These are phyloP conservation scores for Cicer chorassanicum DNA, from an alignment of 306 rosid species.

Conservation along the genomic window DNA sequence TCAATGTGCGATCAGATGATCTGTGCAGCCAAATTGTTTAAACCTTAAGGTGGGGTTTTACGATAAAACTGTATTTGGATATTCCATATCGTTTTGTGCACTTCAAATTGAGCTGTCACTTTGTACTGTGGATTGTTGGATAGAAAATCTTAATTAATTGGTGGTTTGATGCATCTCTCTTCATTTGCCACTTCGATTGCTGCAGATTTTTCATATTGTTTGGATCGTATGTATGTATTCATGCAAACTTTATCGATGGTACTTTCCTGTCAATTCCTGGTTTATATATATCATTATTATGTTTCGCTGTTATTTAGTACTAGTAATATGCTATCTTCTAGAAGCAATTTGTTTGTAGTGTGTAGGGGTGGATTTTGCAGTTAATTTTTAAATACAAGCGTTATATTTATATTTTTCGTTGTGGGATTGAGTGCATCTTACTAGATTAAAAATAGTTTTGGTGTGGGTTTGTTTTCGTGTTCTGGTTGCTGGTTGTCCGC, in stretches of 20 bases:
- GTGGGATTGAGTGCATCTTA: too few relatives aligned
- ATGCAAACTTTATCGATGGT: not conserved
- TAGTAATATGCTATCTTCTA: too few relatives aligned
- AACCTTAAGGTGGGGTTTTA: not conserved
- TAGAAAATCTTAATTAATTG: not conserved
- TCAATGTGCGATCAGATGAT: not conserved
- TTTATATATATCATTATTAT: not conserved
- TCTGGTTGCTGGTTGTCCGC: too few relatives aligned
- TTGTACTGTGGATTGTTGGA: not conserved
- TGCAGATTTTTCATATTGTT: not conserved
- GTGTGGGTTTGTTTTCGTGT: too few relatives aligned
- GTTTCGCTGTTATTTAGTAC: too few relatives aligned
- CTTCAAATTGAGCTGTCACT: not conserved
- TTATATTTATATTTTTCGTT: too few relatives aligned
- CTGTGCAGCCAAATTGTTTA: not conserved
- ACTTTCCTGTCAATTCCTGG: not conserved
- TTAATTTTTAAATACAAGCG: too few relatives aligned
- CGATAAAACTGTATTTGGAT: not conserved
- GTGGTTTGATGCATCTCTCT: conserved; percentile 14
- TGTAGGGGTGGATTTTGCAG: too few relatives aligned
- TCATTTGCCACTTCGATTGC: not conserved
- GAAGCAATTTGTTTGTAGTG: too few relatives aligned
- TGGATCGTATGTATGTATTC: not conserved
- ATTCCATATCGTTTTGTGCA: not conserved
- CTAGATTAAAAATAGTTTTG: too few relatives aligned